Conservation (phyloP, 768 basidiomycete species). For the Trametes elegans region DNA sequence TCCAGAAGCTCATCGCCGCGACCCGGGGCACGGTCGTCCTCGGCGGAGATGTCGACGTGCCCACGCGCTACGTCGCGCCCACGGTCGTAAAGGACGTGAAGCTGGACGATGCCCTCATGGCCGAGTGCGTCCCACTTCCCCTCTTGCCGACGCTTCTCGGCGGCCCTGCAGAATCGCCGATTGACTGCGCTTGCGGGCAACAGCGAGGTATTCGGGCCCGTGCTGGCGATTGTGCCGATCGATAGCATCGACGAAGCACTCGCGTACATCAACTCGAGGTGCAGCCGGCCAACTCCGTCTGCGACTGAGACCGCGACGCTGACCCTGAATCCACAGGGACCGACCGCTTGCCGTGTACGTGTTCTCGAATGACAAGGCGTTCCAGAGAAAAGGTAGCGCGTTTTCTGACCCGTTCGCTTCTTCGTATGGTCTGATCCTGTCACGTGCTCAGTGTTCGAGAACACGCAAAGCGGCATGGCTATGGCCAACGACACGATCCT, state of each 20-base stretch:
- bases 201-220: slow-evolving; percentile 84
- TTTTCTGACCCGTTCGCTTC: slow-evolving; percentile 31
- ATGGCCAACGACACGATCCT: slow-evolving; percentile 69
- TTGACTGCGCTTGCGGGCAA: too few species aligned
- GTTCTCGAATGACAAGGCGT: slow-evolving; percentile 57
- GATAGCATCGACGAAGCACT: slow-evolving; percentile 69
- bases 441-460: slow-evolving; percentile 45
- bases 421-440: too few species aligned
- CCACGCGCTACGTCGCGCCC: slow-evolving; percentile 60
- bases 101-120: slow-evolving; percentile 69
- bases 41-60: slow-evolving; percentile 61
- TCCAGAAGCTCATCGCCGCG: slow-evolving; percentile 57
- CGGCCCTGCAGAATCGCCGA: too few species aligned
- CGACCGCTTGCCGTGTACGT: slow-evolving; percentile 76
- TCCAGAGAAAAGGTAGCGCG: slow-evolving; percentile 57
- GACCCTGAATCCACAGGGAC: slow-evolving; percentile 47
- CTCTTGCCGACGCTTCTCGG: too few species aligned
- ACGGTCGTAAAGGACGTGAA: slow-evolving; percentile 66
- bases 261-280: slow-evolving; percentile 62
- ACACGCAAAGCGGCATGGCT: slow-evolving; percentile 66
- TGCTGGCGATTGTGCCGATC: slow-evolving; percentile 73
- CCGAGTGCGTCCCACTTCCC: slow-evolving; percentile 48
- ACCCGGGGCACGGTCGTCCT: slow-evolving; percentile 66
- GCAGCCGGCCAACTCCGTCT: not conserved
- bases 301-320: too few species aligned